Conservation (phyloP, 306 rosid genomes). For the Cajanus cajan region DNA sequence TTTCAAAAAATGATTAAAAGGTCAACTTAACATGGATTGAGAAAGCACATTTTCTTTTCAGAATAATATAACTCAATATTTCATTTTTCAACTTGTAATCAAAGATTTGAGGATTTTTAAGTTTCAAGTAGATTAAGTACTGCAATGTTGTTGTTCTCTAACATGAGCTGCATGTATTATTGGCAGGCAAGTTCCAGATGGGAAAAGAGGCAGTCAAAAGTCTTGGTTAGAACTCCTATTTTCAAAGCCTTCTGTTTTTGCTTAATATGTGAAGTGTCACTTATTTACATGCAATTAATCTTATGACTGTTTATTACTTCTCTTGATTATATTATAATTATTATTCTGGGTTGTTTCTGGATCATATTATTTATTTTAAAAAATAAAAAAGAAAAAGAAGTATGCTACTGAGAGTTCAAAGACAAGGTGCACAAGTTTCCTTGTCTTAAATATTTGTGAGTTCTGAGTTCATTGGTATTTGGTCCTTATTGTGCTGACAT, state of each 20-base stretch:
- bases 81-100: neutral
- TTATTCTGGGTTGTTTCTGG: neutral
- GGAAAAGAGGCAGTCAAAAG: constrained; percentile 90
- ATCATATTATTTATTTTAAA: neutral
- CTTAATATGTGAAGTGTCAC: neutral
- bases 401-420: neutral
- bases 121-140: neutral
- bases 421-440: neutral
- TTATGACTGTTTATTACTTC: neutral
- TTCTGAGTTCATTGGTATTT: neutral
- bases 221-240: constrained; percentile 54
- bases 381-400: neutral
- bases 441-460: constrained; percentile 37
- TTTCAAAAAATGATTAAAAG: neutral
- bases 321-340: neutral
- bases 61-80: neutral
- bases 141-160: neutral
- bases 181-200: constrained; percentile 82
- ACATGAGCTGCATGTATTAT: neutral
- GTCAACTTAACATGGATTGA: neutral
- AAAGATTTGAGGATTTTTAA: neutral
- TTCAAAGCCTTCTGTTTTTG: neutral
- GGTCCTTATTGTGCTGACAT: neutral
- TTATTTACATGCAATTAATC: neutral
- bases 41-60: neutral